phyloP scores from a whole-genome alignment of 129 eudicot genomes.

The Chrysanthemum seticuspe region DNA sequence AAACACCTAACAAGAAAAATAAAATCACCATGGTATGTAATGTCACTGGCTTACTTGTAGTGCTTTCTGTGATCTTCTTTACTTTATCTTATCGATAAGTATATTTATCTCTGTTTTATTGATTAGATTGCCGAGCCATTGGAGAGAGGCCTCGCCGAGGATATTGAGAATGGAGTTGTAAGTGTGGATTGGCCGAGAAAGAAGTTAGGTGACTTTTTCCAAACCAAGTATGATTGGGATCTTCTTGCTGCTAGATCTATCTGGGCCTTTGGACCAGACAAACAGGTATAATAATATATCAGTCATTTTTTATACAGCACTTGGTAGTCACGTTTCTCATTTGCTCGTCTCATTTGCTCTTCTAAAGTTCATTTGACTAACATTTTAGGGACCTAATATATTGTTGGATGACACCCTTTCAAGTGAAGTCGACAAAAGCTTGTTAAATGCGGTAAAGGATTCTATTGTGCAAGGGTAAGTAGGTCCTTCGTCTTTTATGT shows the following conservation, averaged over 20 bases:
- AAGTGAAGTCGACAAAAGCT: conserved; percentile 89
- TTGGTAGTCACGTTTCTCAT: background rate
- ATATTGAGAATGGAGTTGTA: conserved; percentile 91
- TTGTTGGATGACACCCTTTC: conserved; percentile 93
- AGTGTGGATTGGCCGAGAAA: conserved; percentile 95
- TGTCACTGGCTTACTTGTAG: too few relatives aligned
- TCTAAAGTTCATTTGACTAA: conserved; percentile 11
- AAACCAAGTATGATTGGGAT: conserved; percentile 98
- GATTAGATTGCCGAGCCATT: conserved; percentile 92
- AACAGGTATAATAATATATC: conserved; percentile 55
- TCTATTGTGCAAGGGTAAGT: conserved; percentile 98
- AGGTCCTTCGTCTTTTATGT: background rate
- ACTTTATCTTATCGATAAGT: background rate
- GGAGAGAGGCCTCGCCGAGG: conserved; percentile 99
- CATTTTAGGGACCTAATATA: conserved; percentile 86
- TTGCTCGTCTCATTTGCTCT: conserved; percentile 15
- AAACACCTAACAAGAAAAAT: conserved; percentile 98
- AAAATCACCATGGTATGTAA: conserved; percentile 90
- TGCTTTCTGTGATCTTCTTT: background rate
- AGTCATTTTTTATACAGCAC: background rate
- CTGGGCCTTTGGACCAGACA: conserved; percentile 99
- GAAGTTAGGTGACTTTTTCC: conserved; percentile 90
- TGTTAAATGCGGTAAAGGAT: conserved; percentile 92
- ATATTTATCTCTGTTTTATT: conserved; percentile 2
- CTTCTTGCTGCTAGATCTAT: conserved; percentile 96